Evolutionary conservation across 2,329 filamentous ascomycete genomes (phyloP), one percentile per base, ranked within the genome.

Genomic region (Apiospora rasikravindrae): DNA sequence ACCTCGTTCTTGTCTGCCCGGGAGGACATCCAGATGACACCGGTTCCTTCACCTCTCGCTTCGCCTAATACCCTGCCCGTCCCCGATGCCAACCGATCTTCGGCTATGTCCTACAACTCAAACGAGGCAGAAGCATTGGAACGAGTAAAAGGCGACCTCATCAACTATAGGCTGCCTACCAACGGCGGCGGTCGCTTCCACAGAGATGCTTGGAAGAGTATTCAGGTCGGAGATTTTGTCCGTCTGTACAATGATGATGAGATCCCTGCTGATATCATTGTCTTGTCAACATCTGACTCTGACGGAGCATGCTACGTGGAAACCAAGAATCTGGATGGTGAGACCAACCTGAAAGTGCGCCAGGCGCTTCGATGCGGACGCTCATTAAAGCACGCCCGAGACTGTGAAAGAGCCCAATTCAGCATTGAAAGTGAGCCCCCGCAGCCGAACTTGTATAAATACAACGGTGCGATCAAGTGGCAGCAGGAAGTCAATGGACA

Each of bases 261-360:
- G 77, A 90, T 99, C 33, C 97, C 96, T 1, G 96, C 96, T 67
- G 96, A 99, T 82, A 87, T 99, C 67, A 92, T 98, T 67, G 93
- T 99, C 61, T 84, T 99, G 33, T 94, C 96, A 2, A 98, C 96
- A 0, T 98, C 96, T 2, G 96, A 98, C 77, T 89, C 93, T 0
- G 96, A 99, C 77, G 96, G 96, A 69, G 94, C 94, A 49, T 99
- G 96, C 83, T 99, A 98, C 78, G 93, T 99, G 29, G 96, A 99
- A 83, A 99, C 96, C 2, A 99, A 98, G 86, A 98, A 98, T 80
- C 82, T 99, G 85, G 96, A 99, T 79, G 96, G 96, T 69, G 96
- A 99, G 84, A 99, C 96, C 2, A 99, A 99, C 78, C 85, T 99
- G 74, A 99, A 99, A 83, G 95, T 98, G 74, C 93, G 96, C 73